Percentiles rank a stretch among this genome's conserved stretches.
These are phyloP conservation scores for Monilinia fructicola DNA, from an alignment of 2,329 filamentous ascomycete genomes.

Conservation along the genomic window DNA sequence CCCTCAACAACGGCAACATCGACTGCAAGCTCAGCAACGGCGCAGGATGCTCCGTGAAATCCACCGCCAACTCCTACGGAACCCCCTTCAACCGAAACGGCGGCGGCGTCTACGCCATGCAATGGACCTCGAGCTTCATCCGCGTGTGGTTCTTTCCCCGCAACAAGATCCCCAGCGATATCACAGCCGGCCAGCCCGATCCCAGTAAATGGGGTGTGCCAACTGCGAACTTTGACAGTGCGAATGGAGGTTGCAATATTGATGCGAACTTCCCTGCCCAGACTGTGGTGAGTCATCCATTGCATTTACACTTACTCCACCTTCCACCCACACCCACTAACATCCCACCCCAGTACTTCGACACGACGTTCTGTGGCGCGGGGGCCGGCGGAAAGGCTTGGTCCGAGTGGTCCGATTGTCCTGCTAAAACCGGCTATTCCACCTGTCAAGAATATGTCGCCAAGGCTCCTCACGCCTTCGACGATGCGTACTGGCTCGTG, in stretches of 20 bases:
- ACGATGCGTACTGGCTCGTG: constrained; percentile 74
- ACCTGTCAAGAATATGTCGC: constrained; percentile 73
- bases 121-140: constrained; percentile 55
- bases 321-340: not conserved
- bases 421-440: constrained; percentile 61
- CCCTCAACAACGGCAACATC: constrained; percentile 43
- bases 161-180: constrained; percentile 68
- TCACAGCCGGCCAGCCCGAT: constrained; percentile 61
- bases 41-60: constrained; percentile 43
- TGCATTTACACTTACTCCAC: not conserved
- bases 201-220: constrained; percentile 68
- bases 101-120: constrained; percentile 54
- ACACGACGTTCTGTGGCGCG: constrained; percentile 82
- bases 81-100: constrained; percentile 32
- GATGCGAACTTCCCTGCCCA: constrained; percentile 66
- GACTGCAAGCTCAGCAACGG: constrained; percentile 42
- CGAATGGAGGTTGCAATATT: constrained; percentile 63
- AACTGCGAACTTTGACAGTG: constrained; percentile 56
- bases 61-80: constrained; percentile 43
- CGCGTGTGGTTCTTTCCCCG: constrained; percentile 57
- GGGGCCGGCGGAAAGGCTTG: constrained; percentile 66
- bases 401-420: constrained; percentile 46
- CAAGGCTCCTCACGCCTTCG: constrained; percentile 67
- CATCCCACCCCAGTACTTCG: constrained; percentile 48
- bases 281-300: constrained; percentile 56